Conservation (phyloP, 768 basidiomycete species). For the Tricholoma furcatifolium region DNA sequence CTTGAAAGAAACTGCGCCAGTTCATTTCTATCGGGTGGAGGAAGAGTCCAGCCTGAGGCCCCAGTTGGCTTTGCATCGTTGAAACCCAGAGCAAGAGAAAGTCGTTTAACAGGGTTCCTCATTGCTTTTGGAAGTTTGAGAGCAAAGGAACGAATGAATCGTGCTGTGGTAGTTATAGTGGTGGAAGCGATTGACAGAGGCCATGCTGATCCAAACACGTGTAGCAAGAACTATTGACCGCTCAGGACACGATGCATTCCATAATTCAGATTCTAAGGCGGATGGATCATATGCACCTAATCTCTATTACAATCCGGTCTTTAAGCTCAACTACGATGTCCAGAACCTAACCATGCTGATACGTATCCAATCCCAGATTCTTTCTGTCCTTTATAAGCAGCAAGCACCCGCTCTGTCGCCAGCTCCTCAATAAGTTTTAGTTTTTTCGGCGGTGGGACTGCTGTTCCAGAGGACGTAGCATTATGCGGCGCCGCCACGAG, state of each 20-base stretch:
- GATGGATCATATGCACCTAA: background rate
- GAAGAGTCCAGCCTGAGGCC: background rate
- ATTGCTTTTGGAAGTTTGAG: slow-evolving; percentile 15
- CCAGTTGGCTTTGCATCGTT: slow-evolving; percentile 24
- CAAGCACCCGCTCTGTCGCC: slow-evolving; percentile 68
- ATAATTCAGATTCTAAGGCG: no score
- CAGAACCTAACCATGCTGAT: slow-evolving; percentile 23
- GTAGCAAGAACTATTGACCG: background rate
- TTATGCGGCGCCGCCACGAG: slow-evolving; percentile 40
- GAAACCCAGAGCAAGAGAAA: slow-evolving; percentile 34
- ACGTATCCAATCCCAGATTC: slow-evolving; percentile 41
- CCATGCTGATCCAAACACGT: slow-evolving; percentile 7
- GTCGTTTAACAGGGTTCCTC: slow-evolving; percentile 30
- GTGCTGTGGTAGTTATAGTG: slow-evolving; percentile 13
- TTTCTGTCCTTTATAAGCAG: slow-evolving; percentile 53
- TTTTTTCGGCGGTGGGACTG: slow-evolving; percentile 46
- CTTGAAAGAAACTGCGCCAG: slow-evolving; percentile 31
- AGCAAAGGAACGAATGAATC: slow-evolving; percentile 6
- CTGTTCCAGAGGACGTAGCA: slow-evolving; percentile 55
- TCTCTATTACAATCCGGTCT: no score
- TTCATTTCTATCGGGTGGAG: slow-evolving; percentile 15
- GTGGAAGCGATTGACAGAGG: background rate
- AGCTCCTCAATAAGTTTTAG: slow-evolving; percentile 64
- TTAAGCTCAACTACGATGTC: background rate
- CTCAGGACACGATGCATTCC: no score